These are phyloP conservation scores for Amphicarpaea edgeworthii DNA, from an alignment of 306 rosid species.

Conservation along the genomic window DNA sequence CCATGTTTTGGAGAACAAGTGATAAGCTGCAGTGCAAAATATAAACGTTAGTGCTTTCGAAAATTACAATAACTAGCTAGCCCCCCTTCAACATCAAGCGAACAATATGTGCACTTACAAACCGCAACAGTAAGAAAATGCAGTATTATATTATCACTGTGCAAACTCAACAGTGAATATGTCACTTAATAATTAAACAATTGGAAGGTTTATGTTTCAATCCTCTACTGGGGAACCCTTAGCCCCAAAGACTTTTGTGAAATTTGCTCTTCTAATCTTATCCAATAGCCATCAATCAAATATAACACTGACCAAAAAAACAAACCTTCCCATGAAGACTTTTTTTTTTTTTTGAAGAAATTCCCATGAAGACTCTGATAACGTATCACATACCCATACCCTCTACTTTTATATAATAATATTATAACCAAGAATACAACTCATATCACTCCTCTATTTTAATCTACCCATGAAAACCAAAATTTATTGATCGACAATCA, in stretches of 20 bases:
- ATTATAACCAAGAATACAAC: conserved; percentile 29
- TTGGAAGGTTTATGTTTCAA: conserved; percentile 22
- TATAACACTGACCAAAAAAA: conserved; percentile 19
- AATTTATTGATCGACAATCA: conserved; percentile 41
- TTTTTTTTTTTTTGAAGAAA: too few species aligned
- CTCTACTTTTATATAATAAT: background rate
- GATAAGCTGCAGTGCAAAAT: conserved; percentile 53
- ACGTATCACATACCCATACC: background rate
- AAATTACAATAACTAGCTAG: background rate
- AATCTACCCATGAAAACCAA: conserved; percentile 40
- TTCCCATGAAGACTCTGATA: too few species aligned
- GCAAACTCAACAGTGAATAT: conserved; percentile 34
- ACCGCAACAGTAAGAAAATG: background rate
- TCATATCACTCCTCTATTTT: conserved; percentile 7
- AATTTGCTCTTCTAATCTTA: conserved; percentile 31
- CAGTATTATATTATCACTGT: conserved; percentile 23
- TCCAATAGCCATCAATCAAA: conserved; percentile 32
- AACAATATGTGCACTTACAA: background rate
- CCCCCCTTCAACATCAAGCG: conserved; percentile 30
- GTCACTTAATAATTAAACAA: conserved; percentile 20
- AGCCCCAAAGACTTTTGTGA: conserved; percentile 11
- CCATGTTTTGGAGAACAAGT: conserved; percentile 42
- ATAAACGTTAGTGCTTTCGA: conserved; percentile 9
- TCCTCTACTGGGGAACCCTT: background rate
- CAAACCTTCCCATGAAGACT: too few species aligned